Percentiles rank a stretch among this genome's conserved stretches.
Conservation (phyloP, 352 stramenopile genomes). For the Pythium brassicae region DNA sequence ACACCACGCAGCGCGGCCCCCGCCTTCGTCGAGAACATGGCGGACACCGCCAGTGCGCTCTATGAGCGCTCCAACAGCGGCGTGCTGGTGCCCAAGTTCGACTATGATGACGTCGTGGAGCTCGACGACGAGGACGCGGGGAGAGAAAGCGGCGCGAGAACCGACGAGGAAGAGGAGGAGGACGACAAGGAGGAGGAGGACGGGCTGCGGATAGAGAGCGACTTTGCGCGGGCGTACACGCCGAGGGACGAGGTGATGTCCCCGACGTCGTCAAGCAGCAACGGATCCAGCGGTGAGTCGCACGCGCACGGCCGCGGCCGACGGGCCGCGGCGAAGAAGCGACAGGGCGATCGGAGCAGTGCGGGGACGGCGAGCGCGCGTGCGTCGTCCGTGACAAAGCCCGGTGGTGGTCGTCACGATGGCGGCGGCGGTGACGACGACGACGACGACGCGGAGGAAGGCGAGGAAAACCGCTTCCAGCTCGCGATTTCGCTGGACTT, state of each 20-base stretch:
- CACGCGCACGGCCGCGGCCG: constrained; percentile 7
- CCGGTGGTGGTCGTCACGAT: constrained; percentile 19
- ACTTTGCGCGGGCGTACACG: constrained; percentile 8
- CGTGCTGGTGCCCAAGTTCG: constrained; percentile 17
- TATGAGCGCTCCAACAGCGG: constrained; percentile 17
- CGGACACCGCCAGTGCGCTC: background rate
- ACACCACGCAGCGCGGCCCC: constrained; percentile 5
- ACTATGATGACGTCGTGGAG: constrained; percentile 11
- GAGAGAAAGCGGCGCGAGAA: background rate
- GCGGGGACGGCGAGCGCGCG: background rate
- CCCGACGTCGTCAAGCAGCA: constrained; percentile 57
- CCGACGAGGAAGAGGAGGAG: background rate
- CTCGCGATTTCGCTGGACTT: constrained; percentile 61
- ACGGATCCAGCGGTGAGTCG: constrained; percentile 33
- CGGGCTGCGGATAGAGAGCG: constrained; percentile 10
- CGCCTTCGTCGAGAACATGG: background rate
- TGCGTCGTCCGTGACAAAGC: constrained; percentile 14
- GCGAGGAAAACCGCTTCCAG: constrained; percentile 37
- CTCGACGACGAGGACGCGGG: constrained; percentile 6
- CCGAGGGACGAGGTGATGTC: constrained; percentile 24
- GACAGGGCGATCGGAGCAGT: background rate
- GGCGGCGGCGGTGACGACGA: constrained; percentile 15
- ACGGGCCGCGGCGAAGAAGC: constrained; percentile 11
- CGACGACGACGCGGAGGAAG: constrained; percentile 20
- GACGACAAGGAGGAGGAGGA: constrained; percentile 2